These are phyloP conservation scores for Penicillium sp. DNA, from an alignment of 2,329 filamentous ascomycete species.

Conservation along the genomic window DNA sequence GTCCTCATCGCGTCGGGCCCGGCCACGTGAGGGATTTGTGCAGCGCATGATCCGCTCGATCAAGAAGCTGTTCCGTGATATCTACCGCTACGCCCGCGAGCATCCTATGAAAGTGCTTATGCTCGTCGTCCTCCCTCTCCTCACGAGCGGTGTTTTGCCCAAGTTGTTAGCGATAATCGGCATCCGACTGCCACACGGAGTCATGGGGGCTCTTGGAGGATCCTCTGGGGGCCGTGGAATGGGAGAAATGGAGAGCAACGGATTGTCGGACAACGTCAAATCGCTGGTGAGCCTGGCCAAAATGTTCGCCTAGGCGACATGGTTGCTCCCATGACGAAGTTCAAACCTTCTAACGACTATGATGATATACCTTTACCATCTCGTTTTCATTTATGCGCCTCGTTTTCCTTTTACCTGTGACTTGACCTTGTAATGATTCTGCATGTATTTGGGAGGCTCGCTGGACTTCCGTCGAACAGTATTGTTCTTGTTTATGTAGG, in stretches of 20 bases:
- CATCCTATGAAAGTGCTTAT: conserved; percentile 87
- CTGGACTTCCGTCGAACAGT: conserved; percentile 8
- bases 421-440: conserved; percentile 6
- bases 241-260: conserved; percentile 25
- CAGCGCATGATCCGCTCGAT: conserved; percentile 72
- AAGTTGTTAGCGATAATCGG: conserved; percentile 78
- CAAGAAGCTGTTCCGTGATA: conserved; percentile 74
- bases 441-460: conserved; percentile 7
- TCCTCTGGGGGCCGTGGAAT: conserved; percentile 23
- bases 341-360: conserved; percentile 17
- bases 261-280: conserved; percentile 32
- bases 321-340: background rate
- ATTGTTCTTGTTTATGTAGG: conserved; percentile 3
- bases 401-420: conserved; percentile 6
- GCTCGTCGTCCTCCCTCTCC: conserved; percentile 81
- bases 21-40: conserved; percentile 76
- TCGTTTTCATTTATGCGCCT: conserved; percentile 6
- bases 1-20: conserved; percentile 74
- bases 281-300: conserved; percentile 37
- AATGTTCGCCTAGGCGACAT: conserved; percentile 32
- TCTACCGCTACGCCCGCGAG: conserved; percentile 76
- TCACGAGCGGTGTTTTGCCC: conserved; percentile 79
- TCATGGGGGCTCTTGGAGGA: conserved; percentile 46
- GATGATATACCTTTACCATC: conserved; percentile 16
- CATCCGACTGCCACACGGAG: conserved; percentile 66